phyloP scores from a whole-genome alignment of 768 basidiomycete genomes.

The Macrocybe gigantea region DNA sequence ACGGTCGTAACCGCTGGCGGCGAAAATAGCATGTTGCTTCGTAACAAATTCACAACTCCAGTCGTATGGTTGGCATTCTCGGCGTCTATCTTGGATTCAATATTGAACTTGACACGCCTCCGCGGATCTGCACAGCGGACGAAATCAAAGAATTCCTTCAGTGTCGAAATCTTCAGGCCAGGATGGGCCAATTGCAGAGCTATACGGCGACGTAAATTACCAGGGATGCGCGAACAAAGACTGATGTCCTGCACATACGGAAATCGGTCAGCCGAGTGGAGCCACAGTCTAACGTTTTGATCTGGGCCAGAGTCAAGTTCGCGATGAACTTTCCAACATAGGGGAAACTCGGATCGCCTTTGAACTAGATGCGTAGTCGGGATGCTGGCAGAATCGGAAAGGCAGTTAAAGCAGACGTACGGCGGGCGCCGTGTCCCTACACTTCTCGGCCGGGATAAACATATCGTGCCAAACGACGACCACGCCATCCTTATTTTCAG shows the following conservation, averaged over 20 bases:
- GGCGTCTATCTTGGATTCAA: slow-evolving; percentile 73
- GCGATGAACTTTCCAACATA: slow-evolving; percentile 74
- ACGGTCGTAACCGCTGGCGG: slow-evolving; percentile 50
- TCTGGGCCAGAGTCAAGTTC: slow-evolving; percentile 73
- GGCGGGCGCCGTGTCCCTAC: slow-evolving; percentile 59
- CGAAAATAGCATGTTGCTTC: slow-evolving; percentile 54
- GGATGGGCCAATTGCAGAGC: slow-evolving; percentile 64
- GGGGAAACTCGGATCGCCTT: slow-evolving; percentile 56
- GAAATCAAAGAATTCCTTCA: slow-evolving; percentile 72
- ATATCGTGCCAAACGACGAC: slow-evolving; percentile 83
- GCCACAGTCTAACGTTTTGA: slow-evolving; percentile 79
- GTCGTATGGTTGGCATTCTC: slow-evolving; percentile 44
- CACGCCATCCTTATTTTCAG: slow-evolving; percentile 53
- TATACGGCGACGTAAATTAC: slow-evolving; percentile 14
- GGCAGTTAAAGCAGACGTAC: slow-evolving; percentile 29
- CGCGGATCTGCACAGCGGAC: slow-evolving; percentile 66
- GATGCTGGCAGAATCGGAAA: not conserved
- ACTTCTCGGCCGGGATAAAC: slow-evolving; percentile 56
- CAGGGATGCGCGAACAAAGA: not conserved
- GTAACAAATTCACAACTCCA: slow-evolving; percentile 53
- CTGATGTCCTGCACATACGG: slow-evolving; percentile 37
- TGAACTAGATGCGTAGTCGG: slow-evolving; percentile 29
- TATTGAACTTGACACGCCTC: slow-evolving; percentile 62
- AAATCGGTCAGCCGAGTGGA: slow-evolving; percentile 53
- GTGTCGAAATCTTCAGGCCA: slow-evolving; percentile 64